These are phyloP conservation scores for Euryodendron excelsum DNA, from an alignment of 148 eudicot genomes.

Conservation along the genomic window DNA sequence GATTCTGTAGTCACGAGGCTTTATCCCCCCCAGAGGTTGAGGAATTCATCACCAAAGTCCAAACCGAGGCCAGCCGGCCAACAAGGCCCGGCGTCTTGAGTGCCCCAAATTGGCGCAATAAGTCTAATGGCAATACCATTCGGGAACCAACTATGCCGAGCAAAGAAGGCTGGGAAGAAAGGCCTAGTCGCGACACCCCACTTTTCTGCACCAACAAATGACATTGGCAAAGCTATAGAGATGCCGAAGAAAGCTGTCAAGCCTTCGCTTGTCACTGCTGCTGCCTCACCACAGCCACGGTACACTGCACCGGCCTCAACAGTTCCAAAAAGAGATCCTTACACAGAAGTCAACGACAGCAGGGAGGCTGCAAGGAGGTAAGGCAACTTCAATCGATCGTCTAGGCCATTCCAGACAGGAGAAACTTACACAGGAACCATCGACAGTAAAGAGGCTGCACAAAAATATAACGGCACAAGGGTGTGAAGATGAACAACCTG, in stretches of 20 bases:
- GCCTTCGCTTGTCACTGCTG: not conserved
- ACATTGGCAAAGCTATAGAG: slow-evolving; percentile 1
- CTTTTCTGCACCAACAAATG: not conserved
- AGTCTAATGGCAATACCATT: not conserved
- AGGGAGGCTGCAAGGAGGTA: slow-evolving; percentile 13
- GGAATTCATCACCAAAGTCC: not conserved
- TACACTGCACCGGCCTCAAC: not conserved
- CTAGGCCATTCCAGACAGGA: not conserved
- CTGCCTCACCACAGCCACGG: not conserved
- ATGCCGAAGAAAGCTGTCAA: not conserved
- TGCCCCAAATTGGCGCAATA: not conserved
- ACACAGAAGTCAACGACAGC: not conserved
- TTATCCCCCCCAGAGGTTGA: slow-evolving; percentile 7
- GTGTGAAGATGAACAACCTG: not conserved
- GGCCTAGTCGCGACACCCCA: not conserved
- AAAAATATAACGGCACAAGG: not conserved
- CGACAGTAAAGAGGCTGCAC: not conserved
- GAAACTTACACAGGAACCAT: not conserved
- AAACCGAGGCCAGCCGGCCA: not conserved
- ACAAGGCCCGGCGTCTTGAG: not conserved
- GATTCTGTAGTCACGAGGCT: not conserved
- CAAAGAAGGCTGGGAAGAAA: not conserved
- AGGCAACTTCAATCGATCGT: not conserved
- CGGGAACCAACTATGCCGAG: not conserved
- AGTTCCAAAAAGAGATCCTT: not conserved